These are phyloP conservation scores for Hericium erinaceus DNA, from an alignment of 768 basidiomycete genomes.

Conservation along the genomic window DNA sequence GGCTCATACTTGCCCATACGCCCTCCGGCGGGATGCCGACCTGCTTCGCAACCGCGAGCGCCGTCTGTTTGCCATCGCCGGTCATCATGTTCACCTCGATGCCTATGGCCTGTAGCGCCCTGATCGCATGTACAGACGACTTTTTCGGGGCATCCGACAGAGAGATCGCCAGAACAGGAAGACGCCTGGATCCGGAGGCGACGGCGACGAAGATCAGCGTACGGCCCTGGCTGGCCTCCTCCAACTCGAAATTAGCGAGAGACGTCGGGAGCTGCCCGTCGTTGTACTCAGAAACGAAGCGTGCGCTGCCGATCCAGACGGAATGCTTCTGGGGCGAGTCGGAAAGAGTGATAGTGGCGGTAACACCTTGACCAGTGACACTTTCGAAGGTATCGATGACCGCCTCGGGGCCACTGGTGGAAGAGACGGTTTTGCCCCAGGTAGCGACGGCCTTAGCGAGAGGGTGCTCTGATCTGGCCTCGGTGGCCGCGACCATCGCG, in stretches of 20 bases:
- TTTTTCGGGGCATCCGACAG: constrained; percentile 83
- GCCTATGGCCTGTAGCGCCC: constrained; percentile 78
- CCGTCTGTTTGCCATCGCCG: constrained; percentile 82
- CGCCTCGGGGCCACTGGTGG: constrained; percentile 38
- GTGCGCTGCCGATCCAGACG: constrained; percentile 67
- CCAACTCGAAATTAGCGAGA: constrained; percentile 54
- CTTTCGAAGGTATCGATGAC: constrained; percentile 73
- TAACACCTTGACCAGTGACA: constrained; percentile 82
- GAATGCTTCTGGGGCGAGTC: constrained; percentile 37
- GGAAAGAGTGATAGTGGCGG: constrained; percentile 50
- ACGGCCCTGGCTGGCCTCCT: constrained; percentile 64
- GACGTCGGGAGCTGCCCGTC: constrained; percentile 45
- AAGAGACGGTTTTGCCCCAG: constrained; percentile 63
- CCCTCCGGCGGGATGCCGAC: constrained; percentile 78
- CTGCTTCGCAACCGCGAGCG: constrained; percentile 79
- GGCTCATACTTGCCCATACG: constrained; percentile 90
- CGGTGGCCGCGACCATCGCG: constrained; percentile 77
- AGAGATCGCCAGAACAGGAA: constrained; percentile 73
- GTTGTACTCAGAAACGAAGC: constrained; percentile 54
- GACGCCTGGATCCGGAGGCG: constrained; percentile 30
- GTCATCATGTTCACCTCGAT: constrained; percentile 92
- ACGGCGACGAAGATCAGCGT: constrained; percentile 87
- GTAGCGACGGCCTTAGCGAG: constrained; percentile 87
- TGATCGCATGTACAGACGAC: constrained; percentile 76
- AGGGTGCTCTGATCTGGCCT: constrained; percentile 92